Conservation (phyloP, 129 eudicot genomes). For the Calendula officinalis region DNA sequence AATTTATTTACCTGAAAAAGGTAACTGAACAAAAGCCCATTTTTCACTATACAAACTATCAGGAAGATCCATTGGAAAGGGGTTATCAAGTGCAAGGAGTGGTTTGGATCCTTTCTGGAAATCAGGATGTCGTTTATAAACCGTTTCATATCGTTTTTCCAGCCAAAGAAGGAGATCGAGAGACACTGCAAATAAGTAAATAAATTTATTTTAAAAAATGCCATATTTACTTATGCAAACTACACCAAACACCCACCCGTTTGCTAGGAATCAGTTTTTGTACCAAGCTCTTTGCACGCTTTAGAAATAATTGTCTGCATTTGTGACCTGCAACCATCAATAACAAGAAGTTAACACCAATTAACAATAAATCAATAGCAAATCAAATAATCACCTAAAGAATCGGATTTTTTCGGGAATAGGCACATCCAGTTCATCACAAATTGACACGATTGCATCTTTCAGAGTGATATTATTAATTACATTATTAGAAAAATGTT, state of each 20-base stretch:
- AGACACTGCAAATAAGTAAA: conserved; percentile 55
- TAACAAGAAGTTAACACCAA: background rate
- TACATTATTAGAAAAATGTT: conserved; percentile 90
- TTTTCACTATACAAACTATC: conserved; percentile 89
- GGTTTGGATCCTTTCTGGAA: conserved; percentile 94
- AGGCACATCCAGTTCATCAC: conserved; percentile 89
- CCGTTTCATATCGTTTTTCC: conserved; percentile 84
- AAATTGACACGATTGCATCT: conserved; percentile 70
- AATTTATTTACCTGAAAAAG: conserved; percentile 65
- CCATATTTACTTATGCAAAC: background rate
- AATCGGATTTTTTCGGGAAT: conserved; percentile 74
- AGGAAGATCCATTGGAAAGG: conserved; percentile 93
- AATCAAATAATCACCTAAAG: conserved; percentile 55
- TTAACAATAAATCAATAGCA: background rate
- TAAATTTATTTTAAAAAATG: background rate
- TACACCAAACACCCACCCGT: conserved; percentile 49
- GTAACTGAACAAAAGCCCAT: conserved; percentile 97
- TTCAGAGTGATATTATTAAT: conserved; percentile 86
- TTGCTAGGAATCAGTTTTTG: conserved; percentile 86
- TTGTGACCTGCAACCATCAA: conserved; percentile 60
- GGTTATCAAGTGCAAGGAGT: conserved; percentile 79
- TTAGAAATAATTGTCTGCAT: conserved; percentile 94
- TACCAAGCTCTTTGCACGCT: conserved; percentile 89
- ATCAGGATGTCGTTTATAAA: conserved; percentile 82
- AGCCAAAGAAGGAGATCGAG: conserved; percentile 88